These are phyloP conservation scores for Ustilago xerochloae DNA, from an alignment of 1,284 basidiomycete species.

Conservation along the genomic window DNA sequence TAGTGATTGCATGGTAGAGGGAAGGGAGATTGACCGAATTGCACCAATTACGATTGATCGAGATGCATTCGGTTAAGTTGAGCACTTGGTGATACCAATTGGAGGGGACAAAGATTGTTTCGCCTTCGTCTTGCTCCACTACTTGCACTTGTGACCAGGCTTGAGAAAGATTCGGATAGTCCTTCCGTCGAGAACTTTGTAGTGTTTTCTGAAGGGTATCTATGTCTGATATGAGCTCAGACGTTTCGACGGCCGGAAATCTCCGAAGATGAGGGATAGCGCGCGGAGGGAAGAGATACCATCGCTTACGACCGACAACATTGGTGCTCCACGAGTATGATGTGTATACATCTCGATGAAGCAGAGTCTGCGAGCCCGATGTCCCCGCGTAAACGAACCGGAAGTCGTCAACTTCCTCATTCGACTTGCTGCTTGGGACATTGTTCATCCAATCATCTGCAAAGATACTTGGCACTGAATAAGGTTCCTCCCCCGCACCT, in stretches of 20 bases:
- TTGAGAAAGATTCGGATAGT: conserved; percentile 4
- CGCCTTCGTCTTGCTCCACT: conserved; percentile 30
- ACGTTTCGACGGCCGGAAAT: conserved; percentile 57
- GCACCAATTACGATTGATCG: conserved; percentile 70
- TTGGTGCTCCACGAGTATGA: conserved; percentile 75
- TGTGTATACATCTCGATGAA: conserved; percentile 68
- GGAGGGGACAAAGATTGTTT: conserved; percentile 64
- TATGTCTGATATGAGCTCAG: conserved; percentile 51
- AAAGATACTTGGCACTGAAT: conserved; percentile 70
- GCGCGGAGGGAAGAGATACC: conserved; percentile 72
- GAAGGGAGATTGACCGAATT: conserved; percentile 70
- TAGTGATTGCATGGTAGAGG: conserved; percentile 70
- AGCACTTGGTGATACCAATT: conserved; percentile 66
- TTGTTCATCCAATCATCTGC: conserved; percentile 72
- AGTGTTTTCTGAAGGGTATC: conserved; percentile 3
- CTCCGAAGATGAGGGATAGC: conserved; percentile 63
- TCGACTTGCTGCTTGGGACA: neutral
- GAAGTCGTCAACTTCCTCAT: conserved; percentile 70
- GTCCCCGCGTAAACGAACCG: conserved; percentile 64
- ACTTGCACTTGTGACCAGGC: conserved; percentile 21
- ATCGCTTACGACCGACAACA: conserved; percentile 72
- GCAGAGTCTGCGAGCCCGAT: conserved; percentile 33
- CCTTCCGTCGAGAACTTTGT: neutral
- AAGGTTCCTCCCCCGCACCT: conserved; percentile 65
- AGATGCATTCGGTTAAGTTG: conserved; percentile 65